Percentiles rank a stretch among this genome's conserved stretches.
phyloP scores from a whole-genome alignment of 2,329 filamentous ascomycete genomes.

The Clonostachys sp. region DNA sequence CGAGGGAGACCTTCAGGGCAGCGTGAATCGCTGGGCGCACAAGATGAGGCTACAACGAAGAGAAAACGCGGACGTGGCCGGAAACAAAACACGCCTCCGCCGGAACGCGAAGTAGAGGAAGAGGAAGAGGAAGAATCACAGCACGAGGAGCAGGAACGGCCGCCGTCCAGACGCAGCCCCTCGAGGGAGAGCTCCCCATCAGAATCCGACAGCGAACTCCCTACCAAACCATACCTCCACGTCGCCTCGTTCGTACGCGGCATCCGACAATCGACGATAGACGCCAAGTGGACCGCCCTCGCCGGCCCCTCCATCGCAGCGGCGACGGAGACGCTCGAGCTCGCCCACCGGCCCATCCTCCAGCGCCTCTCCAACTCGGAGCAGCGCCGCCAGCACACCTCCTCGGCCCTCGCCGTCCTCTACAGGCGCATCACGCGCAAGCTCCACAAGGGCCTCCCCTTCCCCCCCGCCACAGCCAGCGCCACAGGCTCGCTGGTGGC shows the following conservation, averaged over 20 bases:
- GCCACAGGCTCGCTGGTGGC: slow-evolving; percentile 8
- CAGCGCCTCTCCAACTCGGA: slow-evolving; percentile 45
- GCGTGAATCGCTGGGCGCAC: background rate
- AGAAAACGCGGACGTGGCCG: background rate
- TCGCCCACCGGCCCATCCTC: slow-evolving; percentile 58
- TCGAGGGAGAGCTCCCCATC: slow-evolving; percentile 9
- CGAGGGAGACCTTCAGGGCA: no score
- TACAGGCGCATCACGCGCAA: slow-evolving; percentile 52
- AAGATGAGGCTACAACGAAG: background rate
- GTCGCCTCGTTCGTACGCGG: slow-evolving; percentile 44
- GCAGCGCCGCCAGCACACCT: slow-evolving; percentile 45
- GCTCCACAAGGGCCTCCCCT: slow-evolving; percentile 57
- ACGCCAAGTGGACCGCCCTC: slow-evolving; percentile 63
- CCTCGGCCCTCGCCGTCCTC: slow-evolving; percentile 49
- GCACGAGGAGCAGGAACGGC: slow-evolving; percentile 7
- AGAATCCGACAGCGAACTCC: slow-evolving; percentile 4
- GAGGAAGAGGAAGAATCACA: slow-evolving; percentile 3
- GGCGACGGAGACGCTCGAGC: slow-evolving; percentile 49
- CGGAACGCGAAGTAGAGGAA: background rate
- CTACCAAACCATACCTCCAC: slow-evolving; percentile 38
- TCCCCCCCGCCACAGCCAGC: slow-evolving; percentile 47
- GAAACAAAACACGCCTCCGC: background rate
- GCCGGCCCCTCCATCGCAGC: slow-evolving; percentile 47
- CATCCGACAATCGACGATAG: slow-evolving; percentile 60
- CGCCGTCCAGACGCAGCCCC: background rate